phyloP scores from a whole-genome alignment of 495 filamentous ascomycete species.

The Penicillium verhagenii region DNA sequence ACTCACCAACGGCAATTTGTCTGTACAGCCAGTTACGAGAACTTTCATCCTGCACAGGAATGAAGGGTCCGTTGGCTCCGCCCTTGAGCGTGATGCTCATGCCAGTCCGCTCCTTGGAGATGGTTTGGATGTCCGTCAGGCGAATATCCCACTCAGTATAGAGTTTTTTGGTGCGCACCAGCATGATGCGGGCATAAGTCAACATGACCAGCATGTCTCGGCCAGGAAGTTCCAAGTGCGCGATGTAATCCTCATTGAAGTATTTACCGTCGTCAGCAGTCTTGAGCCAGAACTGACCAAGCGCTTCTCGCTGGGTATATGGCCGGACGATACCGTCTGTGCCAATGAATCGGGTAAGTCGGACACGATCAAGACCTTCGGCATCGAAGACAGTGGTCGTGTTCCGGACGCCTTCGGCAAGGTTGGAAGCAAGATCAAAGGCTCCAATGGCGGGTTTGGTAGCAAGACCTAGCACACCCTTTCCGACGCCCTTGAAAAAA shows the following conservation, averaged over 20 bases:
- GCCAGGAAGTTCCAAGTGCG: conserved; percentile 85
- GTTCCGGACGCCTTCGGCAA: conserved; percentile 95
- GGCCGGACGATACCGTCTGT: conserved; percentile 91
- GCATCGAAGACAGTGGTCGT: conserved; percentile 97
- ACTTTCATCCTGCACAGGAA: conserved; percentile 88
- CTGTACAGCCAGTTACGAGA: conserved; percentile 82
- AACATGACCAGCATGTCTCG: conserved; percentile 95
- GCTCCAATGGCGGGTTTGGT: conserved; percentile 97
- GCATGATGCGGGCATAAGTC: conserved; percentile 88
- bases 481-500: conserved; percentile 97
- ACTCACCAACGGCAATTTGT: conserved; percentile 60
- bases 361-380: conserved; percentile 89
- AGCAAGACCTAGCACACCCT: conserved; percentile 85
- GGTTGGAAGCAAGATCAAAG: conserved; percentile 93
- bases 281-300: conserved; percentile 98
- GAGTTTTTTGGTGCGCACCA: conserved; percentile 80
- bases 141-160: conserved; percentile 93
- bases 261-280: conserved; percentile 94
- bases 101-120: conserved; percentile 92
- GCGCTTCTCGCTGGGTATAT: conserved; percentile 91
- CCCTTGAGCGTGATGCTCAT: conserved; percentile 85
- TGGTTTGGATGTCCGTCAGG: conserved; percentile 93
- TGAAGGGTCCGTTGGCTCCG: conserved; percentile 89
- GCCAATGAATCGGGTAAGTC: conserved; percentile 86
- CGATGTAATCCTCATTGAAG: conserved; percentile 97